Base-by-base conservation (phyloP, 148 eudicot genomes). In the Vaccinium myrtillus region DNA sequence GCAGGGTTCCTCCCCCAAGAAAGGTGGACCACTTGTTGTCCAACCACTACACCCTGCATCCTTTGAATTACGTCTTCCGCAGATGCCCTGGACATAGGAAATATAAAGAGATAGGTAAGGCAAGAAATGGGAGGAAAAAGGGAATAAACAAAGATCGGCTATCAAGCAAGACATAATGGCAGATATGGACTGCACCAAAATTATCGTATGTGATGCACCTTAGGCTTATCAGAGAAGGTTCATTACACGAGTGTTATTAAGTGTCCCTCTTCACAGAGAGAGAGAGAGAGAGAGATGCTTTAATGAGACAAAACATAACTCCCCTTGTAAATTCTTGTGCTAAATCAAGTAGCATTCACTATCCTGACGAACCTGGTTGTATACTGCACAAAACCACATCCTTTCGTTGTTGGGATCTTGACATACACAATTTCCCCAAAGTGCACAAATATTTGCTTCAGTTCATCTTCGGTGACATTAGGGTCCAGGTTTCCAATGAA, bases 341-440 rank as follows among this genome's bases (percentile, higher is more conserved):
- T 69, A 69, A 27, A 11, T 4, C 39, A 69, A 27, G 8, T 39
- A 12, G 23, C 48, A 19, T 80, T 43, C 12, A 77, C 78, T 76
- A 84, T 83, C 61, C 70, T 86, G 65, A 83, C 88, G 23, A 74
- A 95, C 99, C 99, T 94, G 77, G 93, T 78, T 54, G 91, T 87
- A 89, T 93, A 97, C 89, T 97, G 99, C 84, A 97, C 96, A 90
- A 95, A 95, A 75, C 98, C 98, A 92, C 95, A 97, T 49, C 98
- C 98, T 92, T 88, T 95, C 16, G 93, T 87, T 75, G 90, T 88
- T 8, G 98, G 98, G 75, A 97, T 95, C 90, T 93, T 97, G 73
- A 90, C 98, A 85, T 94, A 94, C 58, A 91, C 87, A 79, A 97
- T 94, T 89, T 97, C 99, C 83, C 99, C 99, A 84, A 94, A 93